Conservation (phyloP, 768 basidiomycete genomes). For the Amanita rimosa region DNA sequence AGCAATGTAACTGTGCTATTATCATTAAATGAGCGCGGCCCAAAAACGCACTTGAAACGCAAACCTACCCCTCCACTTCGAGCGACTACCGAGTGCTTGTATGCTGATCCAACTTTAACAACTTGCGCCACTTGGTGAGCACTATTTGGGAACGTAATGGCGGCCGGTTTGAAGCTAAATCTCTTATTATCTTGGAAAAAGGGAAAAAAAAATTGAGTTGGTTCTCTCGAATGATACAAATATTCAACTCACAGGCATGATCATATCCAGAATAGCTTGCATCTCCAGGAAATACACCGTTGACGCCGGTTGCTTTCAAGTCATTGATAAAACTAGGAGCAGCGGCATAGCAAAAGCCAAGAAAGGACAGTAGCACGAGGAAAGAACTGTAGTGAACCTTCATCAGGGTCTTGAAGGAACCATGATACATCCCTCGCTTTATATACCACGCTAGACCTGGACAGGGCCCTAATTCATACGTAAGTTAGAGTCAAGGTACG, state of each 20-base stretch:
- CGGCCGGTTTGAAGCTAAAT: conserved; percentile 18
- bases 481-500: too few relatives aligned
- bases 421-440: too few relatives aligned
- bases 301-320: not conserved
- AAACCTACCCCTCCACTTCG: conserved; percentile 31
- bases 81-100: conserved; percentile 21
- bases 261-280: not conserved
- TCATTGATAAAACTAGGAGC: not conserved
- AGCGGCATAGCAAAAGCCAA: not conserved
- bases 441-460: too few relatives aligned
- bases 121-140: conserved; percentile 18
- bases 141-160: conserved; percentile 17
- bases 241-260: not conserved
- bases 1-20: conserved; percentile 39
- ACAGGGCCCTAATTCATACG: too few relatives aligned
- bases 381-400: not conserved
- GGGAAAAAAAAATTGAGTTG: too few relatives aligned
- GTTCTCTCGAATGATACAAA: too few relatives aligned
- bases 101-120: conserved; percentile 15
- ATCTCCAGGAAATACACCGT: conserved; percentile 2
- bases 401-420: not conserved
- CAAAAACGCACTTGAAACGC: not conserved
- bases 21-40: not conserved
- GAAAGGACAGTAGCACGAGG: not conserved
- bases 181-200: conserved; percentile 17